A percentile compares a stretch with the other conserved stretches of the same genome.
Conservation (phyloP, 805 yeast species). For the Saturnispora hagleri region DNA sequence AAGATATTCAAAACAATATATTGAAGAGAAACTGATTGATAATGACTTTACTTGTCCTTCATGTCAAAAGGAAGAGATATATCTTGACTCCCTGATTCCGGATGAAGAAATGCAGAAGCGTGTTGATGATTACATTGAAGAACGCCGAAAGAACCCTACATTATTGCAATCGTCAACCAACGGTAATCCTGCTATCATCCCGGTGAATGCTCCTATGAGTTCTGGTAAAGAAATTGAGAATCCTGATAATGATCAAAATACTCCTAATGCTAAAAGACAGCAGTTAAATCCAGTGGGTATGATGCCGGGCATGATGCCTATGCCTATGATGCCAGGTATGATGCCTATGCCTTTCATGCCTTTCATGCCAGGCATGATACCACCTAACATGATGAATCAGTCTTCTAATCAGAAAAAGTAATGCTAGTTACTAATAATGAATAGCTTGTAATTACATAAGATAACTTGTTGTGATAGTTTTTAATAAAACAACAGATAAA, state of each 20-base stretch:
- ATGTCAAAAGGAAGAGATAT: conserved; percentile 65
- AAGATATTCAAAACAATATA: conserved; percentile 47
- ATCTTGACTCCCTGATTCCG: conserved; percentile 58
- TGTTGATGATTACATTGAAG: conserved; percentile 42
- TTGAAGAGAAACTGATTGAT: conserved; percentile 62
- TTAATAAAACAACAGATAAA: neutral
- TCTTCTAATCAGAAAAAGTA: neutral
- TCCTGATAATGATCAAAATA: neutral
- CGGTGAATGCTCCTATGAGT: neutral
- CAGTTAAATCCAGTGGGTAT: conserved; percentile 10
- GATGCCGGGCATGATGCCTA: conserved; percentile 7
- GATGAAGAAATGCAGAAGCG: conserved; percentile 52
- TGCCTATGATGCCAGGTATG: conserved; percentile 21
- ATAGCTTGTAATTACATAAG: neutral
- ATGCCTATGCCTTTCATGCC: conserved; percentile 27
- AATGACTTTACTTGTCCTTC: conserved; percentile 87
- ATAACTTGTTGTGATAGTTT: neutral
- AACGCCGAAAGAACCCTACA: conserved; percentile 11
- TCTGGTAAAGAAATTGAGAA: neutral
- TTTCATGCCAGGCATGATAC: conserved; percentile 7
- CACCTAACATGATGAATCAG: neutral
- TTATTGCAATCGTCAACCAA: neutral
- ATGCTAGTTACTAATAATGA: neutral
- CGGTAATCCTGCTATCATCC: neutral
- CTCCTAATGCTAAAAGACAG: conserved; percentile 14